Evolutionary conservation across 768 basidiomycete species (phyloP), one percentile per base, ranked within the genome.

Genomic region (Kwoniella dejecticola): DNA sequence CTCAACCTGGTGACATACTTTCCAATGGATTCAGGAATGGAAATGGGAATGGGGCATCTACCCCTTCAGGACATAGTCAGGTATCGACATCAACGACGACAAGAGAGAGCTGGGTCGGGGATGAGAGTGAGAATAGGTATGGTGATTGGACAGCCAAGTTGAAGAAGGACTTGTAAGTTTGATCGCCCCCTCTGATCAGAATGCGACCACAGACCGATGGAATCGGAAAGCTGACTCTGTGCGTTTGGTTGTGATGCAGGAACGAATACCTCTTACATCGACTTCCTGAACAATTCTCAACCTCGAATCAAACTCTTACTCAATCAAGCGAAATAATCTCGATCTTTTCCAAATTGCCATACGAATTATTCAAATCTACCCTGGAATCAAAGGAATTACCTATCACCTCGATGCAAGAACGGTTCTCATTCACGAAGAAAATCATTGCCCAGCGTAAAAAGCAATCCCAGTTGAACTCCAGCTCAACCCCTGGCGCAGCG

Each of bases 341-440:
- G 27, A 47, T 70, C 64, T 92, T 88, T 80, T 84, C 88, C 24
- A 83, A 83, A 55, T 87, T 91, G 47, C 90, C 91, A 3, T 94
- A 92, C 77, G 90, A 92, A 61, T 69, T 77, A 31, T 75, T 79
- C 72, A 76, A 77, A 44, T 57, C 49, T 1, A 62, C 67, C 38
- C 49, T 76, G 27, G 76, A 77, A 54, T 71, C 68, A 13, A 62
- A 68, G 5, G 50, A 59, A 15, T 61, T 75, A 7, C 57, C 67
- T 4, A 68, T 76, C 68, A 89, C 87, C 21, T 85, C 88, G 60
- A 89, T 90, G 80, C 91, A 93, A 76, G 85, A 86, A 62, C 86
- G 91, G 46, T 96, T 93, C 81, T 88, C 88, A 72, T 94, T 94
- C 80, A 90, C 91, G 3, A 94, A 93, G 79, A 90, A 90, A 66